Percentiles rank a stretch among this genome's conserved stretches.
phyloP scores from a whole-genome alignment of 2,329 filamentous ascomycete species.

The Emmonsia crescens region DNA sequence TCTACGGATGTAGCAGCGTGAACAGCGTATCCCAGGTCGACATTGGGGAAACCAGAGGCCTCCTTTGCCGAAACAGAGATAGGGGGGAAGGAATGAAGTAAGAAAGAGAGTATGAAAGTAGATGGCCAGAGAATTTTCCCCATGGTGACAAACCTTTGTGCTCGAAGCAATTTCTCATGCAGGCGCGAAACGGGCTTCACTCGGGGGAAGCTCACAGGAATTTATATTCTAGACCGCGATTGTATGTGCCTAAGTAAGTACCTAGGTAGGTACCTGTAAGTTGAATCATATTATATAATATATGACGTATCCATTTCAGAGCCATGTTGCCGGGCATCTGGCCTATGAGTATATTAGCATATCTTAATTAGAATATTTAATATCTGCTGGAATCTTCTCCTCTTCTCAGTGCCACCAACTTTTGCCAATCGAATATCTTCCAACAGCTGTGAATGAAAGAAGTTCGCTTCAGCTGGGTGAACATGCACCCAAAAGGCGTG shows the following conservation, averaged over 20 bases:
- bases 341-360: too few relatives aligned
- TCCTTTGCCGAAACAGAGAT: not conserved
- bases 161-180: not conserved
- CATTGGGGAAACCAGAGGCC: not conserved
- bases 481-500: too few relatives aligned
- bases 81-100: not conserved
- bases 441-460: too few relatives aligned
- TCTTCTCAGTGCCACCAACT: too few relatives aligned
- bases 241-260: too few relatives aligned
- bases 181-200: not conserved
- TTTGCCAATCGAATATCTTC: too few relatives aligned
- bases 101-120: not conserved
- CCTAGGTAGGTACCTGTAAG: too few relatives aligned
- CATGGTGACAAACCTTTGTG: not conserved
- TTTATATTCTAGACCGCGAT: not conserved
- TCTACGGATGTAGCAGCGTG: slow-evolving; percentile 8
- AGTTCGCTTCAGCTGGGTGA: too few relatives aligned
- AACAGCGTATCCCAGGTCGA: slow-evolving; percentile 12
- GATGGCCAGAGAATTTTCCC: not conserved
- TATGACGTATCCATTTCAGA: not conserved
- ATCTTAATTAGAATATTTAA: too few relatives aligned
- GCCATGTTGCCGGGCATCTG: too few relatives aligned
- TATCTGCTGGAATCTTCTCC: too few relatives aligned
- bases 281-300: not conserved
- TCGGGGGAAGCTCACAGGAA: too few relatives aligned